Conservation (phyloP, 2,329 filamentous ascomycete species). For the Stachybotrys chlorohalonatus region DNA sequence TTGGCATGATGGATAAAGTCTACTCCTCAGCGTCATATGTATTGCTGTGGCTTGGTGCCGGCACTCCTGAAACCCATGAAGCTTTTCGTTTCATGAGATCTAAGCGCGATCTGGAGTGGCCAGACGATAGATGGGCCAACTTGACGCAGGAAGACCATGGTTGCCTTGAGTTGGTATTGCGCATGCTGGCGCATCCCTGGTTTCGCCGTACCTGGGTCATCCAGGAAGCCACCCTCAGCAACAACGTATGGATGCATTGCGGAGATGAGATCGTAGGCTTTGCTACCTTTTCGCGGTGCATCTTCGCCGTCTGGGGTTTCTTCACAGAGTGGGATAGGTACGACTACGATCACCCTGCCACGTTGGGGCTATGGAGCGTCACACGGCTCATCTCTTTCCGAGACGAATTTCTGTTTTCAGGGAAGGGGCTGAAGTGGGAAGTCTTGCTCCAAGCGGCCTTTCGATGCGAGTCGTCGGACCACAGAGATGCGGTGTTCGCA, state of each 20-base stretch:
- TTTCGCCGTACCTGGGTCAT: background rate
- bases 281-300: background rate
- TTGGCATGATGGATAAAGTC: background rate
- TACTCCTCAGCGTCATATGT: background rate
- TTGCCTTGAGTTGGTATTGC: background rate
- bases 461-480: background rate
- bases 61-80: background rate
- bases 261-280: background rate
- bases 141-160: background rate
- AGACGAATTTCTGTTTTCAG: background rate
- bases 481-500: background rate
- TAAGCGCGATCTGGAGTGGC: background rate
- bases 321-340: background rate
- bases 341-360: background rate
- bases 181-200: background rate
- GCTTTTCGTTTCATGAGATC: background rate
- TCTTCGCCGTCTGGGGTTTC: background rate
- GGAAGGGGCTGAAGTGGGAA: background rate
- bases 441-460: background rate
- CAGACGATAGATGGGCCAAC: background rate
- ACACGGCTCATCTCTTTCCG: background rate
- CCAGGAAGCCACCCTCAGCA: background rate
- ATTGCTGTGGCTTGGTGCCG: background rate
- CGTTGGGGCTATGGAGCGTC: background rate
- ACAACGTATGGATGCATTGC: background rate